Percentiles rank a stretch among this genome's conserved stretches.
phyloP scores from a whole-genome alignment of 257 asterid species.

The Scutellaria barbata region DNA sequence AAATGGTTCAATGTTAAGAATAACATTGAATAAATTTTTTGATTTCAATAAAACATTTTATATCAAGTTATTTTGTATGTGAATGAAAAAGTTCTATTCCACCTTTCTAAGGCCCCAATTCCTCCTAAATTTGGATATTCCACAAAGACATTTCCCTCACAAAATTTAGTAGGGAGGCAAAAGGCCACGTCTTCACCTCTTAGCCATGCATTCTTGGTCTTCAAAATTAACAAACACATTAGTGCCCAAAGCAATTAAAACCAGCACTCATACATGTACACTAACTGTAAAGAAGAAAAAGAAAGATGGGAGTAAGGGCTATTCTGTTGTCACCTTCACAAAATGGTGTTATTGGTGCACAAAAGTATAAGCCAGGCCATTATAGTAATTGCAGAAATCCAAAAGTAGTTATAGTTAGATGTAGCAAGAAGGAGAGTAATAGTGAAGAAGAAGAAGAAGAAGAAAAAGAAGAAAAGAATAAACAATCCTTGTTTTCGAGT shows the following conservation, averaged over 20 bases:
- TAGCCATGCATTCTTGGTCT: conserved; percentile 36
- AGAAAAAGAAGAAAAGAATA: conserved; percentile 42
- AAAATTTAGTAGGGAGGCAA: not conserved
- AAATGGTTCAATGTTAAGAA: no score
- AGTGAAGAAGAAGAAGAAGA: conserved; percentile 33
- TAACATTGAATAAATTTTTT: no score
- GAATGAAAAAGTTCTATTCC: no score
- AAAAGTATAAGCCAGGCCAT: conserved; percentile 19
- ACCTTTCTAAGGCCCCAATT: no score
- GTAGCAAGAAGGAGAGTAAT: conserved; percentile 52
- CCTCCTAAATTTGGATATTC: no score
- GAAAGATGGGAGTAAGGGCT: conserved; percentile 60
- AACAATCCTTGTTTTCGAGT: conserved; percentile 65
- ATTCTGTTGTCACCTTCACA: conserved; percentile 61
- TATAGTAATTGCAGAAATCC: conserved; percentile 31
- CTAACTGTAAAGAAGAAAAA: not conserved
- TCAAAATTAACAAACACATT: not conserved
- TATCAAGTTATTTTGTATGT: no score
- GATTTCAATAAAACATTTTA: no score
- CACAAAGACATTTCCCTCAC: not conserved
- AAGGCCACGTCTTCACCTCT: conserved; percentile 65
- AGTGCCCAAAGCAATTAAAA: conserved; percentile 26
- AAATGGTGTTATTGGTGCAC: conserved; percentile 40
- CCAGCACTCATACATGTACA: not conserved
- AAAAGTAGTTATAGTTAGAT: conserved; percentile 35